phyloP scores from a whole-genome alignment of 1,284 basidiomycete species.

The Irpex sp. region DNA sequence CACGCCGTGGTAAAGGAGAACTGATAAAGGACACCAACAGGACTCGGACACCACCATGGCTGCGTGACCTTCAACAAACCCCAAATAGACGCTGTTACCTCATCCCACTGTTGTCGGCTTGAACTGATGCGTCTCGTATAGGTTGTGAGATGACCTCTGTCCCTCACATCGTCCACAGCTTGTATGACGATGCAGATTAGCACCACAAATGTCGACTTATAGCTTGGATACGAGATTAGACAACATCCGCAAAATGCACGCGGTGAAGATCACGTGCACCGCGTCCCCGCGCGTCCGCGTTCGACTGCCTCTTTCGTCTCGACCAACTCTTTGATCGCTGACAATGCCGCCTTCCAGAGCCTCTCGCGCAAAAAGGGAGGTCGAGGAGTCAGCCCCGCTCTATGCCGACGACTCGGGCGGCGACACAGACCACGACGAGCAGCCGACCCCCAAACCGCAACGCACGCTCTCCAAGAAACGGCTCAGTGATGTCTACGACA shows the following conservation, averaged over 20 bases:
- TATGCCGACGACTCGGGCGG: constrained; percentile 36
- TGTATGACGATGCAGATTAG: no score
- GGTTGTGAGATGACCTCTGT: no score
- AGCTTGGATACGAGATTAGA: background rate
- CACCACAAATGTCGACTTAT: no score
- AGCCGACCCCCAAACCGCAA: constrained; percentile 26
- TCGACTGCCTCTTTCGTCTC: constrained; percentile 24
- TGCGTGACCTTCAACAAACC: no score
- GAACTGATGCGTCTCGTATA: no score
- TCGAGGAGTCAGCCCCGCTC: constrained; percentile 18
- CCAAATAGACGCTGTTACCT: no score
- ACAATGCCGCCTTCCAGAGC: constrained; percentile 35
- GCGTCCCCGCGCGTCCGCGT: constrained; percentile 18
- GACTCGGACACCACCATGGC: no score
- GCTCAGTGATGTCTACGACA: constrained; percentile 65
- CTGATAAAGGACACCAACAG: no score
- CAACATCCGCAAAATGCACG: constrained; percentile 1
- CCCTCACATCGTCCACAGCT: no score
- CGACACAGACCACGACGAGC: constrained; percentile 33
- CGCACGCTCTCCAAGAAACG: constrained; percentile 58
- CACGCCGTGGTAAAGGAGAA: no score
- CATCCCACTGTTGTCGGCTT: no score
- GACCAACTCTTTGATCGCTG: constrained; percentile 5
- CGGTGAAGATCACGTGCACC: constrained; percentile 26
- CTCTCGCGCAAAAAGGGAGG: constrained; percentile 20